Percentiles rank a stretch among this genome's conserved stretches.
Conservation (phyloP, 768 basidiomycete species). For the Termitomyces sp. region DNA sequence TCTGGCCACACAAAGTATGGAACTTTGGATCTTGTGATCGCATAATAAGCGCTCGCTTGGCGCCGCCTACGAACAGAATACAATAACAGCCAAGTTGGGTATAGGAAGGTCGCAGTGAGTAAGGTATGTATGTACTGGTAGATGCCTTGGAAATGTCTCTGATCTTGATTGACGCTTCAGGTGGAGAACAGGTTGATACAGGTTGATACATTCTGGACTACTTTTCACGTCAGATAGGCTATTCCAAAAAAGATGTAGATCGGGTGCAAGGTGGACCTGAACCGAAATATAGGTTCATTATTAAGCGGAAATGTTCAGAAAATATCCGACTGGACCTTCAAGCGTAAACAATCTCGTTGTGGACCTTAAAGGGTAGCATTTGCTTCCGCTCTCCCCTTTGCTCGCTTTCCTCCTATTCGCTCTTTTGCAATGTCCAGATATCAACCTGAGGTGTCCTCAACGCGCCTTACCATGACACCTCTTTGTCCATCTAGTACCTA, state of each 20-base stretch:
- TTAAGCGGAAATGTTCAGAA: constrained; percentile 7
- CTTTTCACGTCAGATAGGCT: neutral
- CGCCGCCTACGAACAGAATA: constrained; percentile 1
- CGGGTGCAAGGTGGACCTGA: neutral
- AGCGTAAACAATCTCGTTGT: constrained; percentile 8
- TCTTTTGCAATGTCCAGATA: neutral
- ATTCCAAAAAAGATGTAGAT: neutral
- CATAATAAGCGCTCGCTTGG: constrained; percentile 7
- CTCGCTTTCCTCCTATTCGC: neutral
- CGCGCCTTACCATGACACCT: neutral
- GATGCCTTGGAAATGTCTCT: neutral
- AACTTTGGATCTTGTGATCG: constrained; percentile 6
- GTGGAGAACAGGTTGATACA: too few species aligned
- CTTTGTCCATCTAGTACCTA: neutral
- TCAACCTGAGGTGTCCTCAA: neutral
- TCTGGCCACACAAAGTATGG: constrained; percentile 5
- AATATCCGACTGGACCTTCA: constrained; percentile 8
- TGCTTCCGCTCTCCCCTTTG: neutral
- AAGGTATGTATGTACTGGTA: neutral
- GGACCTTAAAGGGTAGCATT: constrained; percentile 4
- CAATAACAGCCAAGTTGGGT: constrained; percentile 8
- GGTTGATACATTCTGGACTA: neutral
- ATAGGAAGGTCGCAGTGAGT: neutral
- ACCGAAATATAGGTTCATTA: neutral
- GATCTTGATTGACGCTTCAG: neutral